Conservation (phyloP, 768 basidiomycete species). For the Ephemerocybe angulata region DNA sequence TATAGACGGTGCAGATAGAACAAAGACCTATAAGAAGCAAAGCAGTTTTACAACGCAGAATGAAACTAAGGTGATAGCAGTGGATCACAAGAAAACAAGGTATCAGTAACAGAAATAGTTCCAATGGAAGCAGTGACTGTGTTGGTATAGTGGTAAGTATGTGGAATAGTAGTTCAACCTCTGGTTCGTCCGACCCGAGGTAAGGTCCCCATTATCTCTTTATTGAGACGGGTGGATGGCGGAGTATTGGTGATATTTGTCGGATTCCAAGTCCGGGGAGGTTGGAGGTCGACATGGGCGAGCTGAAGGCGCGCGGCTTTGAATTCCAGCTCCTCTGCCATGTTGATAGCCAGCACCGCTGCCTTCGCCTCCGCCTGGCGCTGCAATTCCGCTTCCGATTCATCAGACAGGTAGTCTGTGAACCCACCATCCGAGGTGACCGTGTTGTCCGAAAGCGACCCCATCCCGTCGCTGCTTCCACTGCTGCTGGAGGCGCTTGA, state of each 20-base stretch:
- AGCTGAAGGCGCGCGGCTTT: slow-evolving; percentile 77
- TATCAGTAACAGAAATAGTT: background rate
- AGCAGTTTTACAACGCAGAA: slow-evolving; percentile 3
- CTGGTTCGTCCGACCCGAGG: background rate
- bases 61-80: background rate
- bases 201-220: background rate
- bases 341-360: slow-evolving; percentile 72
- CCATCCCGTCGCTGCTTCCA: slow-evolving; percentile 60
- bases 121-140: background rate
- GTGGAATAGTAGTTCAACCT: background rate
- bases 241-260: slow-evolving; percentile 37
- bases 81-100: slow-evolving; percentile 3
- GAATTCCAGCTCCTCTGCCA: slow-evolving; percentile 78
- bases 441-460: slow-evolving; percentile 68
- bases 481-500: slow-evolving; percentile 58
- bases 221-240: background rate
- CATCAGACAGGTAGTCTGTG: slow-evolving; percentile 88
- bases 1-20: too few relatives aligned
- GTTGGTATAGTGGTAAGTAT: background rate
- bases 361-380: slow-evolving; percentile 81
- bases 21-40: too few relatives aligned
- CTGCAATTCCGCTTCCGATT: slow-evolving; percentile 87
- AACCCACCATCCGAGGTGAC: slow-evolving; percentile 84
- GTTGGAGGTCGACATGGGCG: slow-evolving; percentile 67
- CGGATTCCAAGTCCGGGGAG: slow-evolving; percentile 73